Percentiles rank a stretch among this genome's conserved stretches.
Evolutionary conservation across 495 filamentous ascomycete species (phyloP).

Genomic region (Neurospora sp.): DNA sequence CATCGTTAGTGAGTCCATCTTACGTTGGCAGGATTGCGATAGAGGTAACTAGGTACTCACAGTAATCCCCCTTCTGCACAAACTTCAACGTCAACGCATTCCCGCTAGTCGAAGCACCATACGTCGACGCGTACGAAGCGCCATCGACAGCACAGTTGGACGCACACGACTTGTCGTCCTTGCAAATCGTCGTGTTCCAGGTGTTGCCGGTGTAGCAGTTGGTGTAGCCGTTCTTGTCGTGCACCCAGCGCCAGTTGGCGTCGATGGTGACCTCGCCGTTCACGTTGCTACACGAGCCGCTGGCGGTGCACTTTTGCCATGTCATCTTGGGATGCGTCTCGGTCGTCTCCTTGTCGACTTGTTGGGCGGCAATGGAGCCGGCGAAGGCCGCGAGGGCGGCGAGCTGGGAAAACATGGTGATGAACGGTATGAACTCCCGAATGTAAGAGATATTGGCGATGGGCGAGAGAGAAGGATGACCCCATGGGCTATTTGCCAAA

Average conservation of each 20-base stretch:
- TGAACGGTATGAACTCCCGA: neutral
- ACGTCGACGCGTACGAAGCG: conserved; percentile 36
- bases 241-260: conserved; percentile 41
- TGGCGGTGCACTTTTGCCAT: conserved; percentile 45
- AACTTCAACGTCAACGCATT: conserved; percentile 39
- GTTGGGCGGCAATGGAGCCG: conserved; percentile 36
- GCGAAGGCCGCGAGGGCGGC: conserved; percentile 26
- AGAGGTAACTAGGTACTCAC: conserved; percentile 8
- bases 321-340: conserved; percentile 50
- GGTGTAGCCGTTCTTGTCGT: conserved; percentile 22
- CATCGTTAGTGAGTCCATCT: neutral
- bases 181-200: conserved; percentile 33
- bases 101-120: conserved; percentile 36
- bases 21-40: neutral
- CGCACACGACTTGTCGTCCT: conserved; percentile 28
- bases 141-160: conserved; percentile 37
- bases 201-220: conserved; percentile 42
- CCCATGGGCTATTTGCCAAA: neutral
- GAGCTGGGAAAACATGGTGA: conserved; percentile 17
- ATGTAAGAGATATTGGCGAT: neutral
- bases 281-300: conserved; percentile 37
- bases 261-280: conserved; percentile 36
- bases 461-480: neutral
- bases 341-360: conserved; percentile 43
- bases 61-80: conserved; percentile 41